Evolutionary conservation across 352 stramenopile genomes (phyloP).

Genomic region (Globisporangium echinulatum): DNA sequence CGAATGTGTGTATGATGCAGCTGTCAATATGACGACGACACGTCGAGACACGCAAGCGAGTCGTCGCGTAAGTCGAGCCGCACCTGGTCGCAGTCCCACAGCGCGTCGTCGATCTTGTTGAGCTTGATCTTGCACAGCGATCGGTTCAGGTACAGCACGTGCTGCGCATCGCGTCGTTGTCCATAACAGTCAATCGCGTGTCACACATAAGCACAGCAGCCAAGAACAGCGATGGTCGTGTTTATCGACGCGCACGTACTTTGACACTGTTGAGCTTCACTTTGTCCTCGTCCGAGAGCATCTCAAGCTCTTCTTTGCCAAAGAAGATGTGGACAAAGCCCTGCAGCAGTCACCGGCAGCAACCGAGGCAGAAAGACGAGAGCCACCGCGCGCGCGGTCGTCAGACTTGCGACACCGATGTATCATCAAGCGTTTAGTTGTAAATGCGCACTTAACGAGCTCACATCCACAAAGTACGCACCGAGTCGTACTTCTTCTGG

Average conservation of each 20-base stretch:
- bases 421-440: not conserved
- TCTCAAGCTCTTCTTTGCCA: conserved; percentile 81
- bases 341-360: conserved; percentile 15
- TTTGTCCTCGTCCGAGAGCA: conserved; percentile 66
- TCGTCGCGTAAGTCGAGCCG: too few species aligned
- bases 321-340: conserved; percentile 86
- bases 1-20: not conserved
- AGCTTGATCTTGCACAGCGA: conserved; percentile 84
- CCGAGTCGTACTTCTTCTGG: conserved; percentile 84
- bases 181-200: not conserved
- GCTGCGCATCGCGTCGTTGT: conserved; percentile 7
- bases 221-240: not conserved
- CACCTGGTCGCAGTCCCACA: conserved; percentile 84
- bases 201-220: not conserved
- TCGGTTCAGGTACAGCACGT: conserved; percentile 79
- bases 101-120: conserved; percentile 72
- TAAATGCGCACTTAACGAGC: not conserved
- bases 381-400: not conserved
- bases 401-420: not conserved
- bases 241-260: conserved; percentile 14
- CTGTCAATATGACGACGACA: not conserved
- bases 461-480: conserved; percentile 11
- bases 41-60: too few species aligned
- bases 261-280: conserved; percentile 79
- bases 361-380: not conserved